These are phyloP conservation scores for Citrullus amarus DNA, from an alignment of 306 rosid genomes.

Conservation along the genomic window DNA sequence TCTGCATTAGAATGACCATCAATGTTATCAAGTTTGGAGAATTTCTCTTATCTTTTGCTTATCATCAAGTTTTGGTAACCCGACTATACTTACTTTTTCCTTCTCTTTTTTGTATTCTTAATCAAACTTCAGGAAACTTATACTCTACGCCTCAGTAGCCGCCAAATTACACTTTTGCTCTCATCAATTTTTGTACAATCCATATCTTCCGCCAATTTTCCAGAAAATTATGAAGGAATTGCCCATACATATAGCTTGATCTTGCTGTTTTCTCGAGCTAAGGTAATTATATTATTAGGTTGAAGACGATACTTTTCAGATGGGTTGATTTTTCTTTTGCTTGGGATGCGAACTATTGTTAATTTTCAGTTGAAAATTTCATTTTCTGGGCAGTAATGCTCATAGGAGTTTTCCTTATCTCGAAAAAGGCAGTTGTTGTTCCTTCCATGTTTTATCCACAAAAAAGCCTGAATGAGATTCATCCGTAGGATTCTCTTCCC, in stretches of 20 bases:
- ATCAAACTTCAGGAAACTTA: conserved; percentile 36
- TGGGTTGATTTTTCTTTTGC: conserved; percentile 6
- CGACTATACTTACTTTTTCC: conserved; percentile 2
- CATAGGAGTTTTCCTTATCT: too few species aligned
- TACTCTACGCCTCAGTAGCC: conserved; percentile 57
- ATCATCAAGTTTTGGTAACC: neutral
- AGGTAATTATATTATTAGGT: conserved; percentile 33
- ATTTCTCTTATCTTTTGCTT: neutral
- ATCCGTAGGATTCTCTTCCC: too few species aligned
- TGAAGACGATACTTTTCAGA: neutral
- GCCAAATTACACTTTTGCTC: conserved; percentile 60
- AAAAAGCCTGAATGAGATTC: too few species aligned
- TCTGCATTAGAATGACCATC: neutral
- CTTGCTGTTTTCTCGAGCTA: conserved; percentile 62
- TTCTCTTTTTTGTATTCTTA: conserved; percentile 4
- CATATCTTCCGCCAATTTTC: conserved; percentile 59
- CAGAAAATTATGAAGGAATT: conserved; percentile 88
- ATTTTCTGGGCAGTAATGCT: neutral
- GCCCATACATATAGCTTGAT: conserved; percentile 71
- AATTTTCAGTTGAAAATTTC: neutral
- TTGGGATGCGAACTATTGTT: neutral
- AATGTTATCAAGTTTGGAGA: neutral
- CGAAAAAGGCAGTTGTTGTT: too few species aligned
- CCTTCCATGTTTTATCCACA: too few species aligned
- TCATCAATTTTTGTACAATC: conserved; percentile 83